Evolutionary conservation across 139 green algal species (phyloP), one percentile per base, ranked within the genome.

Genomic region (Chlamydomonas asymmetrica): DNA sequence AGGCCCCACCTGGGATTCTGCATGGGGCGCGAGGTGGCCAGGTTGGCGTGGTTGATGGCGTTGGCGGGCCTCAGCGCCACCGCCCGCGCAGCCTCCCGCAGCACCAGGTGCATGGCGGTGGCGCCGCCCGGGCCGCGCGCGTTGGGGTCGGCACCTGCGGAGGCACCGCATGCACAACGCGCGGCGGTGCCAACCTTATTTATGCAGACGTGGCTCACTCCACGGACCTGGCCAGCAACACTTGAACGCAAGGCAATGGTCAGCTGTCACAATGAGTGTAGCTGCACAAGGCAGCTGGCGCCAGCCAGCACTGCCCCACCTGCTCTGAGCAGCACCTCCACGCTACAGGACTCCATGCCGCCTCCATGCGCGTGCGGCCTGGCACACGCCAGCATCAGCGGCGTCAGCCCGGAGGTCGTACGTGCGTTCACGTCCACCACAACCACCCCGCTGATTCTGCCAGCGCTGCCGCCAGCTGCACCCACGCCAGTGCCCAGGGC

Each of bases 11-110:
- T 66, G 0, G 61, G 10, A 6, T 48, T 13, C 41, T 75, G 56
- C 66, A 75, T 80, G 23, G 65, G 65, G 23, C 20, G 23, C 7
- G 41, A 31, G 7, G 66, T 70, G 9, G 65, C 65, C 43, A 70
- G 43, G 65, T 80, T 80, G 65, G 49, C 20, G 66, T 75, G 74
- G 66, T 80, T 80, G 41, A 80, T 80, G 32, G 27, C 29, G 54
- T 80, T 75, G 56, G 74, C 74, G 4, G 56, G 32, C 25, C 16
- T 6, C 56, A 80, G 65, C 32, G 35, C 13, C 25, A 31, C 31
- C 8, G 54, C 65, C 9, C n/a, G 34, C 10, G 49, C 64, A 16
- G 57, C 74, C 34, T 75, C 65, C 56, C 35, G 22, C 39, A 80
- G 56, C 74, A 74, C 39, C 38, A 34, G 50, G 65, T 80, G 74